Conservation (phyloP, 306 rosid species). For the Clitoria ternatea region DNA sequence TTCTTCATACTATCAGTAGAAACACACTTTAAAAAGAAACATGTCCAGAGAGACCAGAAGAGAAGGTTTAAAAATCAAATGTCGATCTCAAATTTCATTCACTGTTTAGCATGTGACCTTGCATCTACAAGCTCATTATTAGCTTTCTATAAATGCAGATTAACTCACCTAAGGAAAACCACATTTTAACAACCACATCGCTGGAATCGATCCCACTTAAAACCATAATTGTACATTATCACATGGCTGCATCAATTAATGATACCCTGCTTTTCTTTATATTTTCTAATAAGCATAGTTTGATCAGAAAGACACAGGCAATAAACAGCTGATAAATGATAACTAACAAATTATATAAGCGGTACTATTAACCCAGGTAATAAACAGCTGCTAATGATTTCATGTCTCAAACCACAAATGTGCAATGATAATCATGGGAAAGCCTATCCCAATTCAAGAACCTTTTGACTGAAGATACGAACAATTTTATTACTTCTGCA, state of each 20-base stretch:
- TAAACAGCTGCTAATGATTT: neutral
- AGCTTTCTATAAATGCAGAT: conserved; percentile 8
- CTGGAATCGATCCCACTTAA: neutral
- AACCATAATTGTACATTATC: neutral
- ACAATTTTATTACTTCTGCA: neutral
- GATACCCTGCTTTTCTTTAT: neutral
- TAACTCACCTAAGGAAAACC: neutral
- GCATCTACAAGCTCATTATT: neutral
- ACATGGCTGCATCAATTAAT: conserved; percentile 11
- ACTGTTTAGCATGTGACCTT: neutral
- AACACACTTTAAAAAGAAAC: neutral
- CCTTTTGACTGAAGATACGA: neutral
- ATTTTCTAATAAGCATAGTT: neutral
- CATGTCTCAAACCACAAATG: neutral
- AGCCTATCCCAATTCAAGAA: neutral
- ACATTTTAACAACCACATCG: conserved; percentile 11
- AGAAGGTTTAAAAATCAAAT: neutral
- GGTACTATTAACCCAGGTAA: neutral
- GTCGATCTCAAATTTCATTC: neutral
- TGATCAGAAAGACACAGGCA: neutral
- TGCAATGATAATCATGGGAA: neutral
- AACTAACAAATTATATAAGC: neutral
- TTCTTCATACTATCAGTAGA: neutral
- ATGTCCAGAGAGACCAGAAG: neutral
- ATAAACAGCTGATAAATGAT: neutral